Conservation (phyloP, 129 eudicot species). For the Erigeron canadensis region DNA sequence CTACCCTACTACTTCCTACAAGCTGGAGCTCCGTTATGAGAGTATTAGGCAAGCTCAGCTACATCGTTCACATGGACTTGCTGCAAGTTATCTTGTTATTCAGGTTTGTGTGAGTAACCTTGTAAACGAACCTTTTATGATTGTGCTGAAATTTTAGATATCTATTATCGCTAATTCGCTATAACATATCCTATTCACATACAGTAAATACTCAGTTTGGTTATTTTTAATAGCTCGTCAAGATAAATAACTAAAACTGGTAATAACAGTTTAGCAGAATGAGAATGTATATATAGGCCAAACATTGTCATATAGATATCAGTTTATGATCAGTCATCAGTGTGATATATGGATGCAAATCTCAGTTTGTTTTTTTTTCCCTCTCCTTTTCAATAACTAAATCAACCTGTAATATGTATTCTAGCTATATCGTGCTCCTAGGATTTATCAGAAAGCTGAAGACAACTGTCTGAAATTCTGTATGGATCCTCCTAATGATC, state of each 20-base stretch:
- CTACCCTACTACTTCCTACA: constrained; percentile 29
- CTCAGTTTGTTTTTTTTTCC: too few species aligned
- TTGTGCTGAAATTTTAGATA: too few species aligned
- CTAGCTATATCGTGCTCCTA: constrained; percentile 71
- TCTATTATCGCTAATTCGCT: too few species aligned
- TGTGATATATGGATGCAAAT: too few species aligned
- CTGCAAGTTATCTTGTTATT: constrained; percentile 47
- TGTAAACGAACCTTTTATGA: background rate
- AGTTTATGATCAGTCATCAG: too few species aligned
- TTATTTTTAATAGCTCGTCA: too few species aligned
- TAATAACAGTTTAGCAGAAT: too few species aligned
- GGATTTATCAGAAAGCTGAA: constrained; percentile 49
- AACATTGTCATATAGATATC: too few species aligned
- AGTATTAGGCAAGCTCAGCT: constrained; percentile 70
- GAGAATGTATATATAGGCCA: background rate
- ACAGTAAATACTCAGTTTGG: too few species aligned
- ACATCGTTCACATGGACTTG: constrained; percentile 32
- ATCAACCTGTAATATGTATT: constrained; percentile 1
- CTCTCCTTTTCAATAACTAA: too few species aligned
- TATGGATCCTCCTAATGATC: constrained; percentile 56
- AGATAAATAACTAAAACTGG: too few species aligned
- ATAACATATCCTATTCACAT: too few species aligned
- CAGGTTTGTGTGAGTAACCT: constrained; percentile 50
- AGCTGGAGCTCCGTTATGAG: constrained; percentile 69
- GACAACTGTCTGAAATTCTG: constrained; percentile 30